Evolutionary conservation across 345 rosid species (phyloP).

Genomic region (Brassica carinata): DNA sequence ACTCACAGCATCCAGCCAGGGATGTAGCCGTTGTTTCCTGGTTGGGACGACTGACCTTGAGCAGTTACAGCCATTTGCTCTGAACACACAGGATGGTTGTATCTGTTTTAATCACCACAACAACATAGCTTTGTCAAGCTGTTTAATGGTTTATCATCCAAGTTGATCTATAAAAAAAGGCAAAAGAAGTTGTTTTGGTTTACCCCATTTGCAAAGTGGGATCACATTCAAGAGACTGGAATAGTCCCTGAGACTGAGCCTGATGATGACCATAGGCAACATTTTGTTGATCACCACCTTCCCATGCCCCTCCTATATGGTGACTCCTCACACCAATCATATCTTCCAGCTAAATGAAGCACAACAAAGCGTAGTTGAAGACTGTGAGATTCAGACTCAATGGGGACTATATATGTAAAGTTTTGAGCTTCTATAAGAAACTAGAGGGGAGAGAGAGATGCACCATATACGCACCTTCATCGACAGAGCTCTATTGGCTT

Average conservation of each 20-base stretch:
- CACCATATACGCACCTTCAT: constrained; percentile 78
- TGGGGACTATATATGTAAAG: neutral
- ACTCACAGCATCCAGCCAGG: constrained; percentile 98
- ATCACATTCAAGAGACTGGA: constrained; percentile 84
- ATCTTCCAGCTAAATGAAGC: constrained; percentile 70
- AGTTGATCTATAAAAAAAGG: neutral
- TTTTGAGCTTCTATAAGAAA: neutral
- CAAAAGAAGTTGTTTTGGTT: neutral
- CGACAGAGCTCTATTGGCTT: constrained; percentile 82
- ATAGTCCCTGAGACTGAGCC: constrained; percentile 68
- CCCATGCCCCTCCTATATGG: constrained; percentile 71
- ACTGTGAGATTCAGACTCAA: neutral
- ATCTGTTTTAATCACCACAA: constrained; percentile 48
- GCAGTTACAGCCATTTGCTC: constrained; percentile 62
- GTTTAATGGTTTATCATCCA: neutral
- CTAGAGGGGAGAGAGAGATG: too few relatives aligned
- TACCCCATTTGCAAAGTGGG: constrained; percentile 95
- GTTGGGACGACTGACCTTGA: constrained; percentile 59
- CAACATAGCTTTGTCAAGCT: constrained; percentile 1
- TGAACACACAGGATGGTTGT: constrained; percentile 58
- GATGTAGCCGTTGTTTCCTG: constrained; percentile 71
- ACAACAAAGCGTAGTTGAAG: neutral
- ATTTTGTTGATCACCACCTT: constrained; percentile 62
- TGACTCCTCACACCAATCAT: constrained; percentile 63
- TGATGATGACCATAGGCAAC: constrained; percentile 65